Evolutionary conservation across 192 early-diverging fungal genomes (phyloP), one percentile per base, ranked within the genome.

Genomic region (Coemansia sp.): DNA sequence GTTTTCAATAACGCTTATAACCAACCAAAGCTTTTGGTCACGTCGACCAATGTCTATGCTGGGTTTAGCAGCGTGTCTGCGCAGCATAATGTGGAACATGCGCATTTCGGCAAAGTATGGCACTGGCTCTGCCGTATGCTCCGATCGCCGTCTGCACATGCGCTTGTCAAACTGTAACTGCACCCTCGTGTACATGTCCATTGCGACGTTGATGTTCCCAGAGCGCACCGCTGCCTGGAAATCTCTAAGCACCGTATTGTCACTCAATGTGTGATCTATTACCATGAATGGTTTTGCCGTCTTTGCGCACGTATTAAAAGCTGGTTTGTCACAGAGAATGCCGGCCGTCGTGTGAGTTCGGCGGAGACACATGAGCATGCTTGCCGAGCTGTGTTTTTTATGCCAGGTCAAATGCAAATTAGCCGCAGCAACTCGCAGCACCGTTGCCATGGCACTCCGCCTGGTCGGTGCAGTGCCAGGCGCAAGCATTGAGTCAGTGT

Each of bases 1-100:
- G 22, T 77, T 67, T 10, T 59, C 64, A n/a, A 77, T 49, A 2
- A 60, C 53, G 17, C 43, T 40, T 3, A 63, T 53, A 2, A 70
- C 27, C 3, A 55, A n/a, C 15, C 39, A 8, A 13, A 48, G 22
- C 43, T 55, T n/a, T 5, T 53, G 45, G 12, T 6, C 25, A 18
- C 38, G 40, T 38, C 46, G 45, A 8, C 9, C 46, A 21, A 13
- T 1, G 14, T 17, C 6, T 1, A 25, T 37, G 17, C 25, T 17
- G 14, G 21, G 3, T 17, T 17, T 24, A 8, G 41, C n/a, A 0
- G 46, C 61, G 4, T 37, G 38, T 17, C 59, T 63, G 13, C 73
- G 59, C 23, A 63, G 38, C 18, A 46, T 42, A 18, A 77, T 30
- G 22, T 77, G 73, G 8, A 77, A 39, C 10, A 37, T 25, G 0